Conservation (phyloP, 345 rosid genomes). For the Linum trigynum region DNA sequence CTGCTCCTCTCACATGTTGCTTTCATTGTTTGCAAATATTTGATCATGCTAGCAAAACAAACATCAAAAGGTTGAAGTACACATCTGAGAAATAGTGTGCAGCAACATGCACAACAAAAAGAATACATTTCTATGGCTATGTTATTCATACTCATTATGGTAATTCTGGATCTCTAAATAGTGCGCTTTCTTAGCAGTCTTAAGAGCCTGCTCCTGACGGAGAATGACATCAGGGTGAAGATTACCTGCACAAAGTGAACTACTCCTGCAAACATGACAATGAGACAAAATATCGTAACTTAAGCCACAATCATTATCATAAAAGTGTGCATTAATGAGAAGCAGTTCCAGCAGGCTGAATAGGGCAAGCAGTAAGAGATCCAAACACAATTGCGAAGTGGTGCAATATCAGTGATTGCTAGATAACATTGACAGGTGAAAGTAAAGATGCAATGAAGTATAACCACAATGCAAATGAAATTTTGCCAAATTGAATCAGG, state of each 20-base stretch:
- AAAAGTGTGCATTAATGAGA: background rate
- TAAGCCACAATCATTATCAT: constrained; percentile 12
- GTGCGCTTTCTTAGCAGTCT: constrained; percentile 42
- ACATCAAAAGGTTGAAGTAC: constrained; percentile 15
- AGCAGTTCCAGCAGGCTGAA: background rate
- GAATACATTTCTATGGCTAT: background rate
- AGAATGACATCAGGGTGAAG: constrained; percentile 78
- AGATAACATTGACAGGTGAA: background rate
- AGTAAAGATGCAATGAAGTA: background rate
- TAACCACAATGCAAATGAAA: background rate
- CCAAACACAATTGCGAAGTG: background rate
- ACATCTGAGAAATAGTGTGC: constrained; percentile 12
- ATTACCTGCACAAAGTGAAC: constrained; percentile 56
- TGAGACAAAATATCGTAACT: constrained; percentile 22
- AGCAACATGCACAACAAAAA: constrained; percentile 3
- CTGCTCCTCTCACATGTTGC: constrained; percentile 62
- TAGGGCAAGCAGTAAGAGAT: background rate
- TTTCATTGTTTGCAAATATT: constrained; percentile 61
- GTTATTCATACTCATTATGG: constrained; percentile 51
- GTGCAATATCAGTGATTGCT: background rate
- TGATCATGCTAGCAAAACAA: constrained; percentile 59
- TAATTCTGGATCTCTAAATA: constrained; percentile 59
- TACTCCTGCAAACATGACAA: constrained; percentile 61
- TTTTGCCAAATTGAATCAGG: background rate
- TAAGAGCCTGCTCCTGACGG: constrained; percentile 39